Base-by-base conservation (phyloP, 352 stramenopile species). In the Phytophthora pisi region DNA sequence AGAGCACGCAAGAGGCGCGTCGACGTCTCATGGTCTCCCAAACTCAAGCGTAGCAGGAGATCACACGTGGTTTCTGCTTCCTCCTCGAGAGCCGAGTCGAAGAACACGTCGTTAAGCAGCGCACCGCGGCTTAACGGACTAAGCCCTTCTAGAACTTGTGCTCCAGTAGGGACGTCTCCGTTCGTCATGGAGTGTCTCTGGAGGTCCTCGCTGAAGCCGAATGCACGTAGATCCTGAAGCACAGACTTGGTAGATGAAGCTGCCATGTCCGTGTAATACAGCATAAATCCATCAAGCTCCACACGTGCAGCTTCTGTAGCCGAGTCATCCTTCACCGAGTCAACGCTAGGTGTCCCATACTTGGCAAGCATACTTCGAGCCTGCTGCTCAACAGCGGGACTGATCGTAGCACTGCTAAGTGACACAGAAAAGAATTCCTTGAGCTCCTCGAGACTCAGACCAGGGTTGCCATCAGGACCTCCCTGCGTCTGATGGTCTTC, bases 81-180 rank as follows among this genome's bases (percentile, higher is more conserved):
- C 71, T 96, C 89, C 59, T 96, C 89, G 4, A 96, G 75, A 15
- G 87, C 89, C 24, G 86, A 91, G 54, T 96, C 87, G 31, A 96
- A 87, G 61, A 96, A 96, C 11, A 90, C 85, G 24, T 94, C 83
- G 36, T 88, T 93, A 1, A 90, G 64, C 18, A 96, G 63, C 16
- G 89, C 83, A 38, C 56, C 65, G 2, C 81, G 82, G 55, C 87
- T 95, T 51, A 96, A 54, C 10, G 75, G 43, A 28, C 74, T 89
- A 45, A 96, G 49, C 0, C 60, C 66, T 26, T 78, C 66, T 10
- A 95, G 60, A 28, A 92, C 66, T 36, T 78, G 77, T 38, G 64
- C 57, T 30, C 76, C 75, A 18, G 78, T 77, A 5, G 63, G 66
- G 26, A 80, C 42, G 16, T 68, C 67, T 34, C 50, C 64, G 30